Conservation (phyloP, 176 grass and related monocot genomes). For the Puccinellia tenuiflora region DNA sequence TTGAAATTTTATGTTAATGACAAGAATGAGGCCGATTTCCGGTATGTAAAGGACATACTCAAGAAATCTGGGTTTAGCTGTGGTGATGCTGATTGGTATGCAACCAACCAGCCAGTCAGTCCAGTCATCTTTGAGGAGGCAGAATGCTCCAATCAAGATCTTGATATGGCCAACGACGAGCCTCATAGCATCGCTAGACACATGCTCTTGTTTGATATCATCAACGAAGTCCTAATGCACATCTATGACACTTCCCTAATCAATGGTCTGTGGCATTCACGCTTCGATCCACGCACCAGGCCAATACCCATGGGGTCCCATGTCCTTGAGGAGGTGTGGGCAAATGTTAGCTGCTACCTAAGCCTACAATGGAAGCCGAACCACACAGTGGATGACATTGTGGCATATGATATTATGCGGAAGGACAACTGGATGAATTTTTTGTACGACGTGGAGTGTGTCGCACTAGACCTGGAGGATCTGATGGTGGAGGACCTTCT, state of each 20-base stretch:
- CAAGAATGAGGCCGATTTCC: slow-evolving; percentile 73
- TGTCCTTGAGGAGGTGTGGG: slow-evolving; percentile 80
- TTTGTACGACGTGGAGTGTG: slow-evolving; percentile 41
- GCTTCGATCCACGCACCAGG: slow-evolving; percentile 29
- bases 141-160: slow-evolving; percentile 41
- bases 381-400: slow-evolving; percentile 53
- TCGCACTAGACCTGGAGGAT: slow-evolving; percentile 55
- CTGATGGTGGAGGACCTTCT: slow-evolving; percentile 73
- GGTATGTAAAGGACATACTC: slow-evolving; percentile 78
- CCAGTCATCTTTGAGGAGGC: slow-evolving; percentile 60
- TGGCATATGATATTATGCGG: slow-evolving; percentile 54
- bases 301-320: slow-evolving; percentile 52
- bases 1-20: slow-evolving; percentile 55
- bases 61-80: slow-evolving; percentile 68
- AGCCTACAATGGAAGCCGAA: slow-evolving; percentile 42
- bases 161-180: slow-evolving; percentile 22
- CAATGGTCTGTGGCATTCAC: slow-evolving; percentile 37
- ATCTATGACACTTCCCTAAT: slow-evolving; percentile 57
- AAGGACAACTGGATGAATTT: slow-evolving; percentile 83
- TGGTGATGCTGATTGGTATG: slow-evolving; percentile 49
- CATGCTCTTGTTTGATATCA: slow-evolving; percentile 92
- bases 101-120: slow-evolving; percentile 49
- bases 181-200: slow-evolving; percentile 38
- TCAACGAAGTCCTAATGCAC: slow-evolving; percentile 73
- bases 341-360: slow-evolving; percentile 49